These are phyloP conservation scores for Leccinellum rugosiceps DNA, from an alignment of 768 basidiomycete species.

Conservation along the genomic window DNA sequence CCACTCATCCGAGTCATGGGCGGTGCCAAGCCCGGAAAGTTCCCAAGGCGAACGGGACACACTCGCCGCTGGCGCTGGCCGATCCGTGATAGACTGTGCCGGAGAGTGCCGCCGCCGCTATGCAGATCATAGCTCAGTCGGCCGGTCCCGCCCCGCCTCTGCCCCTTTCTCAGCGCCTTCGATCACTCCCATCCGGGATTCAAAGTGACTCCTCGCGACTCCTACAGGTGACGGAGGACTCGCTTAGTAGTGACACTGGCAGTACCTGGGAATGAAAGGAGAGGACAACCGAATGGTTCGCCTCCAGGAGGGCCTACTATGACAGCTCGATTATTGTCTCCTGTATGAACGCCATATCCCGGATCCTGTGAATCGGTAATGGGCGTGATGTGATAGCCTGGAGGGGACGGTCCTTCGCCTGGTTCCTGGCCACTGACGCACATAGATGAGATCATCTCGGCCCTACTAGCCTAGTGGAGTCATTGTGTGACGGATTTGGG, in stretches of 20 bases:
- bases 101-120: not conserved
- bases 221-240: too few relatives aligned
- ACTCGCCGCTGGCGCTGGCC: not conserved
- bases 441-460: slow-evolving; percentile 10
- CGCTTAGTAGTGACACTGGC: too few relatives aligned
- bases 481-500: slow-evolving; percentile 9
- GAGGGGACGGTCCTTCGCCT: not conserved
- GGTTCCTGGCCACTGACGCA: slow-evolving; percentile 18
- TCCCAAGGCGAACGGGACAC: not conserved
- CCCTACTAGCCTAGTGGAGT: not conserved
- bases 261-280: not conserved
- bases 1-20: too few relatives aligned
- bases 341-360: not conserved
- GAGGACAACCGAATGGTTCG: slow-evolving; percentile 4
- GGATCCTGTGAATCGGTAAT: slow-evolving; percentile 11
- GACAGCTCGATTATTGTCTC: not conserved
- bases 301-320: too few relatives aligned
- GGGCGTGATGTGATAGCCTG: not conserved
- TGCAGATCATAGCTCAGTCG: not conserved
- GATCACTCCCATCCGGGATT: not conserved
- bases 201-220: not conserved
- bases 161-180: not conserved
- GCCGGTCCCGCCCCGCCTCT: not conserved
- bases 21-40: not conserved
- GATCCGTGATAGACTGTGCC: not conserved